Conservation (phyloP, 306 rosid genomes). For the Castanopsis chinensis region DNA sequence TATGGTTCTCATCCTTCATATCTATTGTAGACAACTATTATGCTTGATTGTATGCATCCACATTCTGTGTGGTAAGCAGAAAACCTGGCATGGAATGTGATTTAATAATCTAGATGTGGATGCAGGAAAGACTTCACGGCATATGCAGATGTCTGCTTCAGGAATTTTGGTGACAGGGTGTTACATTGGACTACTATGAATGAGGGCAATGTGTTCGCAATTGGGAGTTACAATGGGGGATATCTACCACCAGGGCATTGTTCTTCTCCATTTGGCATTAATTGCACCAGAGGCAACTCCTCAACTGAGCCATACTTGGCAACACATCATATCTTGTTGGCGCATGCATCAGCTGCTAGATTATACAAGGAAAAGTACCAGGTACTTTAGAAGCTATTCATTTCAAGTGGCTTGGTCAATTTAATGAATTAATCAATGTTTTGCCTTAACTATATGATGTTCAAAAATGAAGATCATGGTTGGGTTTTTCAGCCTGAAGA, state of each 20-base stretch:
- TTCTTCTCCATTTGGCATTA: conserved; percentile 7
- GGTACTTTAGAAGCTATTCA: too few relatives aligned
- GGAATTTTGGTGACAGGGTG: conserved; percentile 54
- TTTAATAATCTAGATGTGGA: too few relatives aligned
- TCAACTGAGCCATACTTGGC: conserved; percentile 51
- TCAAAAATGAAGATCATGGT: too few relatives aligned
- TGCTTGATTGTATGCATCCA: not conserved
- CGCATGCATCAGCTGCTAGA: conserved; percentile 38
- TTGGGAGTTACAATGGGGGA: conserved; percentile 33
- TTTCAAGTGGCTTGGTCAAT: too few relatives aligned
- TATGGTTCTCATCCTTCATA: conserved; percentile 25
- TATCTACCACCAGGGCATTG: conserved; percentile 29
- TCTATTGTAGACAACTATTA: not conserved
- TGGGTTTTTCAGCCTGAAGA: too few relatives aligned
- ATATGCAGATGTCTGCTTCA: conserved; percentile 32
- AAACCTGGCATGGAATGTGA: not conserved
- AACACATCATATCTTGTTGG: conserved; percentile 40
- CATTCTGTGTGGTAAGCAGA: not conserved
- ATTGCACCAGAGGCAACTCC: conserved; percentile 49
- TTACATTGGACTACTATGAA: conserved; percentile 49
- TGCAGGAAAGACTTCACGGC: too few relatives aligned
- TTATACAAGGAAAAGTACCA: conserved; percentile 30
- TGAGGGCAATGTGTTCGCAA: conserved; percentile 28
- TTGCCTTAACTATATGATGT: too few relatives aligned
- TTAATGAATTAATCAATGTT: too few relatives aligned